Evolutionary conservation across 1,284 basidiomycete genomes (phyloP), one percentile per base, ranked within the genome.

Genomic region (Cutaneotrichosporon sp.): DNA sequence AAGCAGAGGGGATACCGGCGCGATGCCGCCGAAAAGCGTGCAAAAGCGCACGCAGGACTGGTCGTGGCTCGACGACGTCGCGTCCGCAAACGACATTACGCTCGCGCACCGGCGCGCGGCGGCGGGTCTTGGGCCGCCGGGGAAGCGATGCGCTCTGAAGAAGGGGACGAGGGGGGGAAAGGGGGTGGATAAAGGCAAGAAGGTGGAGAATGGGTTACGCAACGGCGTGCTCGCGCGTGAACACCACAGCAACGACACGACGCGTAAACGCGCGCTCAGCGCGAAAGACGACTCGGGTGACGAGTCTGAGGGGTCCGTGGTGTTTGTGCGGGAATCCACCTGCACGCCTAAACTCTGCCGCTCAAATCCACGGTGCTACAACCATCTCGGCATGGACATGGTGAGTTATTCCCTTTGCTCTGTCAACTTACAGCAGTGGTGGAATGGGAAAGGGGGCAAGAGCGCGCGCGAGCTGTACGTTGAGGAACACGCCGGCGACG

Each of bases 331-430:
- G 41, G 12, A 35, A n/a, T 52, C 54, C 37, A 38, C 21, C 8
- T 93, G 90, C 66, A 78, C 72, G 46, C 80, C 79, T 59, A 86
- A 82, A 55, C 49, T 57, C 4, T 96, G 91, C 72, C 84, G 80
- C 64, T 73, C 70, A 46, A 89, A 88, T 65, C 87, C 88, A 7
- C 82, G 84, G 53, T 94, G 91, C 69, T 76, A 90, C 58, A 93
- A 92, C 68, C 83, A 89, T 72, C 74, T 94, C 23, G 89, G 88
- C 7, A 86, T 88, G 61, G 83, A 85, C 22, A 79, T 80, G 59
- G 71, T 71, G 47, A 52, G 70, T n/a, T n/a, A n/a, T n/a, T n/a
- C n/a, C n/a, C 40, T 23, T n/a, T 23, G 4, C 8, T 7, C 83
- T 56, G 81, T 67, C 39, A 17, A 60, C 46, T 53, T 38, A 55